Conservation (phyloP, 768 basidiomycete species). For the Pisolithus tinctorius region DNA sequence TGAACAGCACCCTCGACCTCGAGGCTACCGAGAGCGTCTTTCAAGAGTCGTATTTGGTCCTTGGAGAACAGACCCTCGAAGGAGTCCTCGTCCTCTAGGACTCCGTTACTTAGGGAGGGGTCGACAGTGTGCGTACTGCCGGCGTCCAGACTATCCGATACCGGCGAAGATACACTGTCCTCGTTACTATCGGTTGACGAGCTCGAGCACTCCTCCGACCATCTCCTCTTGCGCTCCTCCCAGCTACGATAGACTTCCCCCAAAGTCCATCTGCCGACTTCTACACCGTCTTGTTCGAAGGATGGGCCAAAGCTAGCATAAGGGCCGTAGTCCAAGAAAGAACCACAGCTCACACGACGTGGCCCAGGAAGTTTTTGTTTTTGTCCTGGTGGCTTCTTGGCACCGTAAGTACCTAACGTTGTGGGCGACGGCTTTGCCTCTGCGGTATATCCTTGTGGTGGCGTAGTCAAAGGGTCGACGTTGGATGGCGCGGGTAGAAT, state of each 20-base stretch:
- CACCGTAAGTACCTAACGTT: conserved; percentile 54
- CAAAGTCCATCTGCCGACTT: conserved; percentile 56
- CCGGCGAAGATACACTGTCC: neutral
- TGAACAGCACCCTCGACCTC: conserved; percentile 66
- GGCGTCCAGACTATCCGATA: conserved; percentile 3
- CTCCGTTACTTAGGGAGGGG: conserved; percentile 1
- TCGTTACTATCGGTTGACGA: neutral
- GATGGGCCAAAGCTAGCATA: conserved; percentile 72
- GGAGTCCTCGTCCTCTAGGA: conserved; percentile 31
- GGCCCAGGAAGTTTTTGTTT: conserved; percentile 40
- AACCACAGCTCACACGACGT: conserved; percentile 54
- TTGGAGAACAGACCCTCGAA: conserved; percentile 51
- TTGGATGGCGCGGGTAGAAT: conserved; percentile 58
- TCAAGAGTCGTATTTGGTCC: conserved; percentile 51
- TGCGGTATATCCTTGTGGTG: conserved; percentile 8
- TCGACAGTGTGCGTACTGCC: conserved; percentile 8
- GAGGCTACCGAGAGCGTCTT: conserved; percentile 50
- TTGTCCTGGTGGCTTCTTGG: conserved; percentile 34
- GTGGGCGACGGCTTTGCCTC: conserved; percentile 19
- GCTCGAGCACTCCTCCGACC: conserved; percentile 23
- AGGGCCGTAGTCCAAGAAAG: conserved; percentile 74
- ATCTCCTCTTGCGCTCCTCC: conserved; percentile 35
- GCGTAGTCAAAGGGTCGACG: conserved; percentile 25
- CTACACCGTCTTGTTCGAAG: conserved; percentile 72
- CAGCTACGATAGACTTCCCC: conserved; percentile 52